Percentiles rank a stretch among this genome's conserved stretches.
Evolutionary conservation across 192 early-diverging fungal species (phyloP).

Genomic region (Helicostylum pulchrum): DNA sequence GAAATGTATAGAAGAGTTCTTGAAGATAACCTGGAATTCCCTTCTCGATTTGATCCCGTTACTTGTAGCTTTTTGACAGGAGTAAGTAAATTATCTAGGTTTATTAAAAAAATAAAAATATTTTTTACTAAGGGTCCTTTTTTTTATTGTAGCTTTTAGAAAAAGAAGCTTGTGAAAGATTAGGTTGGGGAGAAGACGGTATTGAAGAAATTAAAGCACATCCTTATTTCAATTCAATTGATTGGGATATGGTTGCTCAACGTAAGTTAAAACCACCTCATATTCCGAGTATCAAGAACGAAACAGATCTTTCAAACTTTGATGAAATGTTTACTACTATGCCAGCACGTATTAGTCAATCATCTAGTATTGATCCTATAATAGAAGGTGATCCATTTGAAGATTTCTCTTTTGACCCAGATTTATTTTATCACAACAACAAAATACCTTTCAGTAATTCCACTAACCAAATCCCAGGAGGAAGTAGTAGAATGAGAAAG

Average conservation of each 20-base stretch:
- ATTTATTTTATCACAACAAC: background rate
- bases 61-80: slow-evolving; percentile 43
- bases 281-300: slow-evolving; percentile 56
- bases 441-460: too few relatives aligned
- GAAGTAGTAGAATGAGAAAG: background rate
- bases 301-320: slow-evolving; percentile 52
- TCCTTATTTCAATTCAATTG: slow-evolving; percentile 63
- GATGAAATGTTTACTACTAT: slow-evolving; percentile 50
- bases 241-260: slow-evolving; percentile 62
- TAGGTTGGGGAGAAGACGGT: slow-evolving; percentile 55
- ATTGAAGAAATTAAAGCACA: slow-evolving; percentile 70
- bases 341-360: slow-evolving; percentile 39
- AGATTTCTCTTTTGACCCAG: slow-evolving; percentile 12
- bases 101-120: background rate
- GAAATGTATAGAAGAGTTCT: slow-evolving; percentile 56
- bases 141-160: slow-evolving; percentile 46
- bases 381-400: slow-evolving; percentile 14
- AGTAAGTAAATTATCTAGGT: slow-evolving; percentile 32
- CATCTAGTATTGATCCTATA: slow-evolving; percentile 22
- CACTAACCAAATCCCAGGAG: too few relatives aligned
- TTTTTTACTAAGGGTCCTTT: background rate
- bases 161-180: slow-evolving; percentile 55
- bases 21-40: slow-evolving; percentile 50
- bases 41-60: slow-evolving; percentile 38
- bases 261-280: slow-evolving; percentile 59